Evolutionary conservation across 2,329 filamentous ascomycete genomes (phyloP).

Genomic region (Furcasterigmium sp.): DNA sequence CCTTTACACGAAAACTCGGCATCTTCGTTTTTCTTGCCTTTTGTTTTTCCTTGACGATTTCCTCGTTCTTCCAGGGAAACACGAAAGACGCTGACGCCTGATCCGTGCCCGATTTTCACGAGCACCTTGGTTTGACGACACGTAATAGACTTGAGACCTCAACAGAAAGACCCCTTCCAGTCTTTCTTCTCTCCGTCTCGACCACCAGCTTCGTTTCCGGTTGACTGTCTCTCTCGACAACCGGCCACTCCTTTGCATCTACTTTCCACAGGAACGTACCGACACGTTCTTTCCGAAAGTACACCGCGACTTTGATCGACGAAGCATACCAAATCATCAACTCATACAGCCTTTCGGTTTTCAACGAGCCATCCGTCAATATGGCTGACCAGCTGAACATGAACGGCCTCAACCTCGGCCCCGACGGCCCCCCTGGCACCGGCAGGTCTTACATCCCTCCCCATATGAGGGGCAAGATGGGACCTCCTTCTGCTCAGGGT

Average conservation of each 20-base stretch:
- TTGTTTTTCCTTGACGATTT: constrained; percentile 43
- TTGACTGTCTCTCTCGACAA: constrained; percentile 8
- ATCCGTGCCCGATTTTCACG: constrained; percentile 9
- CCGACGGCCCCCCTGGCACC: constrained; percentile 6
- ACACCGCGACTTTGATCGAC: constrained; percentile 5
- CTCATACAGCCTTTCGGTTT: constrained; percentile 6
- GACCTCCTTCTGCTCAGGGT: constrained; percentile 18
- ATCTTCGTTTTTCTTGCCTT: constrained; percentile 23
- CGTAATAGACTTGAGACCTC: constrained; percentile 25
- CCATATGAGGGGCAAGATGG: constrained; percentile 66
- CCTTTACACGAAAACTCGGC: constrained; percentile 17
- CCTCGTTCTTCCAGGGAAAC: constrained; percentile 36
- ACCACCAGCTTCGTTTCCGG: neutral
- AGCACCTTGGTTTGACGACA: constrained; percentile 13
- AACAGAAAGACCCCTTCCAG: constrained; percentile 25
- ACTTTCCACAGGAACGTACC: constrained; percentile 5
- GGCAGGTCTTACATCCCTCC: constrained; percentile 81
- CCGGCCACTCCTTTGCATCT: constrained; percentile 8
- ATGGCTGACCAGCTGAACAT: constrained; percentile 87
- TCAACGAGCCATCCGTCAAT: constrained; percentile 29
- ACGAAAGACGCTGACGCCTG: constrained; percentile 11
- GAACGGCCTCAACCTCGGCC: constrained; percentile 62
- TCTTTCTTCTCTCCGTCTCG: constrained; percentile 7
- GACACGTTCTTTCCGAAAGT: constrained; percentile 23
- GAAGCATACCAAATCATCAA: constrained; percentile 3